A percentile compares a stretch with the other conserved stretches of the same genome.
Conservation (phyloP, 257 asterid species). For the Fraxinus anomala region DNA sequence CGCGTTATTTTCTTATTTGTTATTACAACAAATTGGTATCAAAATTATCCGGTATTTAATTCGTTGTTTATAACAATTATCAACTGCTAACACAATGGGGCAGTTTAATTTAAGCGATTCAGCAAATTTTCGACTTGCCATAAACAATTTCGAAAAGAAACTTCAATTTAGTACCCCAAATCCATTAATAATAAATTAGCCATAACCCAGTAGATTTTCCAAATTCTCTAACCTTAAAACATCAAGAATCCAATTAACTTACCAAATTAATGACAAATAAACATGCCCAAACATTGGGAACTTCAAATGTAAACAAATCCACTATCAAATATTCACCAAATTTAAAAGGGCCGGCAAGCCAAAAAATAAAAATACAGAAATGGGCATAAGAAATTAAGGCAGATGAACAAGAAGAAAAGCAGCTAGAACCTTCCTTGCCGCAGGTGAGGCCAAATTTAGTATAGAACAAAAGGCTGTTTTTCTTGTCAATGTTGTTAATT, state of each 20-base stretch:
- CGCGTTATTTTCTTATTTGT: too few species aligned
- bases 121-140: slow-evolving; percentile 7
- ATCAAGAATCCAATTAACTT: slow-evolving; percentile 13
- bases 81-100: neutral
- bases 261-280: neutral
- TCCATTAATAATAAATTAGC: neutral
- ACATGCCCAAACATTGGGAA: neutral
- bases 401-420: slow-evolving; percentile 6
- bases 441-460: slow-evolving; percentile 57
- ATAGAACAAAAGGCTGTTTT: slow-evolving; percentile 46
- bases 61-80: too few species aligned
- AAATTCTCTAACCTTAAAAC: neutral
- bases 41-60: too few species aligned
- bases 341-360: neutral
- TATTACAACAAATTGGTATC: too few species aligned
- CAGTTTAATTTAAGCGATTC: slow-evolving; percentile 7
- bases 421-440: slow-evolving; percentile 59
- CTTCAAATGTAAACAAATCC: neutral
- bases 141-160: neutral
- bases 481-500: slow-evolving; percentile 27
- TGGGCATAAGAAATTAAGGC: neutral
- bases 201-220: neutral
- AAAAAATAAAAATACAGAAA: neutral
- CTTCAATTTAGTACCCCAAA: neutral
- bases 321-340: neutral